These are phyloP conservation scores for Coleophoma cylindrospora DNA, from an alignment of 2,329 filamentous ascomycete species.

Conservation along the genomic window DNA sequence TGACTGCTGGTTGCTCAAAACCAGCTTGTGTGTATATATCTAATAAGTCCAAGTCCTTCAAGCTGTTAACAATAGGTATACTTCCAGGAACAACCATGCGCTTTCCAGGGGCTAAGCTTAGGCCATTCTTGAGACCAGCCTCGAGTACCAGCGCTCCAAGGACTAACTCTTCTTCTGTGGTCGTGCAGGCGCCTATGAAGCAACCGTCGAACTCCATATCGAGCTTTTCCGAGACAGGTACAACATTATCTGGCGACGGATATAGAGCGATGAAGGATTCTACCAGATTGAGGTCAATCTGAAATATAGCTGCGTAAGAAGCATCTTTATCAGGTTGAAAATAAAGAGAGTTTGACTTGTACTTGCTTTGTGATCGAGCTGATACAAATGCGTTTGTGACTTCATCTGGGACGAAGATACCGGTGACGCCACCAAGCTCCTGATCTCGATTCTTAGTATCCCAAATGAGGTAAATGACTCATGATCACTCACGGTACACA, in stretches of 20 bases:
- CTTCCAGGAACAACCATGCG: slow-evolving; percentile 36
- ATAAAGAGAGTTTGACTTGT: slow-evolving; percentile 30
- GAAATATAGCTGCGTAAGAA: slow-evolving; percentile 29
- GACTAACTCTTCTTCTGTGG: slow-evolving; percentile 38
- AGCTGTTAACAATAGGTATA: slow-evolving; percentile 30
- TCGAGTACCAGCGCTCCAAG: slow-evolving; percentile 35
- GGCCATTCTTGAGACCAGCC: slow-evolving; percentile 28
- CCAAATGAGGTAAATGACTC: not conserved
- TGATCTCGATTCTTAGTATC: slow-evolving; percentile 12
- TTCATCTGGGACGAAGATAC: slow-evolving; percentile 35
- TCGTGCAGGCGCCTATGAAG: slow-evolving; percentile 43
- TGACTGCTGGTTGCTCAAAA: slow-evolving; percentile 28
- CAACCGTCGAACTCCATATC: slow-evolving; percentile 32
- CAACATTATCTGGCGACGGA: slow-evolving; percentile 37
- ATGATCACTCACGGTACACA: slow-evolving; percentile 29
- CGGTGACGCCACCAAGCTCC: slow-evolving; percentile 37
- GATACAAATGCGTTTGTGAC: slow-evolving; percentile 30
- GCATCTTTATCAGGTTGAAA: slow-evolving; percentile 34
- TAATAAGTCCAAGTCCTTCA: slow-evolving; percentile 29
- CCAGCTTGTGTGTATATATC: slow-evolving; percentile 34
- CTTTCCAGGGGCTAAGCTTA: slow-evolving; percentile 28
- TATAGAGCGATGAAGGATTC: slow-evolving; percentile 33
- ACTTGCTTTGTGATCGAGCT: slow-evolving; percentile 24
- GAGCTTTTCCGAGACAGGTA: slow-evolving; percentile 30
- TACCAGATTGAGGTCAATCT: slow-evolving; percentile 33